Percentiles rank a stretch among this genome's conserved stretches.
These are phyloP conservation scores for Mycothermus thermophilus DNA, from an alignment of 495 filamentous ascomycete species.

Conservation along the genomic window DNA sequence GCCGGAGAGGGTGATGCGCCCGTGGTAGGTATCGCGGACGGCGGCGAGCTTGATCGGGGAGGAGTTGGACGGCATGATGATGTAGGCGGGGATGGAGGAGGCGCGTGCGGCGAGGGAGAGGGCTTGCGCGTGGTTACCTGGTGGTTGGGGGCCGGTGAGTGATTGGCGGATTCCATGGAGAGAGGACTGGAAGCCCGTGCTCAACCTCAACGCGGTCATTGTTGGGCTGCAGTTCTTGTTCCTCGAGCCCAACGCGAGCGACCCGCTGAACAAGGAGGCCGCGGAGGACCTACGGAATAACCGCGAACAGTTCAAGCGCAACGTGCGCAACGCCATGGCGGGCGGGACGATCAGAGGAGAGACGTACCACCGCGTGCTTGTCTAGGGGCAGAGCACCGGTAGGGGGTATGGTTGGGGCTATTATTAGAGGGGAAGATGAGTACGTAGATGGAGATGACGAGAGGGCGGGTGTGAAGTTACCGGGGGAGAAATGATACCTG, in stretches of 20 bases:
- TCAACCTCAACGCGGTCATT: constrained; percentile 93
- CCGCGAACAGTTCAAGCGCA: constrained; percentile 77
- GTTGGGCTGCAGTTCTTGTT: constrained; percentile 97
- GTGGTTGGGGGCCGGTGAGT: background rate
- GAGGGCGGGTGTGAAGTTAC: background rate
- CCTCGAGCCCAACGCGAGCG: constrained; percentile 89
- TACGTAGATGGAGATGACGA: background rate
- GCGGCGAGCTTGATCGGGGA: constrained; percentile 76
- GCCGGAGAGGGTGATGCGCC: constrained; percentile 69
- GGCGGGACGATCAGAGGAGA: constrained; percentile 65
- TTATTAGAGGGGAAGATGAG: background rate
- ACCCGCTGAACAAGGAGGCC: constrained; percentile 96
- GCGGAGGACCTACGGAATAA: constrained; percentile 80
- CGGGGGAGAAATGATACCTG: constrained; percentile 1
- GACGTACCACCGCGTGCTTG: constrained; percentile 56
- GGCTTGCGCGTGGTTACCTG: constrained; percentile 90
- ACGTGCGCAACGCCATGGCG: constrained; percentile 69
- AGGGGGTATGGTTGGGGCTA: background rate
- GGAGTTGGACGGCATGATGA: constrained; percentile 82
- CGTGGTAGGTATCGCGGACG: constrained; percentile 53
- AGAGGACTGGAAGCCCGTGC: constrained; percentile 97
- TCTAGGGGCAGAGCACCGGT: background rate
- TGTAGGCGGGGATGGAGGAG: constrained; percentile 47
- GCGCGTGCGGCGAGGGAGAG: constrained; percentile 71
- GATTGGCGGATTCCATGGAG: background rate